Evolutionary conservation across 371 early-diverging fungal genomes (phyloP), one percentile per base, ranked within the genome.

Genomic region (Coemansia sp.): DNA sequence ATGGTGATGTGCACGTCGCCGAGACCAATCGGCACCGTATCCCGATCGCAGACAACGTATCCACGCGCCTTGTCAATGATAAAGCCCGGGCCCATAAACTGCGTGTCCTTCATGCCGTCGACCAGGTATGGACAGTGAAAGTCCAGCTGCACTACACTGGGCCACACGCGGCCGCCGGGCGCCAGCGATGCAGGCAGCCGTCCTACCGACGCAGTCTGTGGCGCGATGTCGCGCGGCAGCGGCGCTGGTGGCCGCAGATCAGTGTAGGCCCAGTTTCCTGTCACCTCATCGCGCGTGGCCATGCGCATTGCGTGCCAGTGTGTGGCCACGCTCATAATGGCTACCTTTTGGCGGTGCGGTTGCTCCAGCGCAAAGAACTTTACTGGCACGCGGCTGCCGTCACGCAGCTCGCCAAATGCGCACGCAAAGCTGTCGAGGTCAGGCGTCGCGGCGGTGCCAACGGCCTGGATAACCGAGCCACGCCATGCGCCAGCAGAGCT

Each of bases 261-360:
- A 1, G 77, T 64, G 77, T 83, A 91, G 51, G 86, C 84, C 97
- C 97, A 96, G 10, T 81, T 63, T 0, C 95, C 96, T 4, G 91
- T 88, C n/a, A 10, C 63, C 70, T 88, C 86, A 77, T 94, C 89
- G 59, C 97, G 84, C 4, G 78, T 71, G n/a, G 89, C 92, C 68
- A 92, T 47, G 52, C 87, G 79, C 69, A 91, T 89, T 14, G 80
- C 79, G 62, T 88, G 84, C 95, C 95, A 96, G 66, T 90, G 90
- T 51, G 91, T 83, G 59, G 92, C 90, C 2, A 93, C 82, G 58
- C 82, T 85, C 60, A 93, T 83, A 42, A 94, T 83, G 76, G 84
- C 84, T 12, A 94, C 84, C 52, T 82, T 84, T 47, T 85, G 85
- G 52, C 86, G 85, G 77, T 90, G 85, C 8, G 86, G 81, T 36